A percentile compares a stretch with the other conserved stretches of the same genome.
phyloP scores from a whole-genome alignment of 1,139 yeast genomes.

The Debaryomyces udenii region DNA sequence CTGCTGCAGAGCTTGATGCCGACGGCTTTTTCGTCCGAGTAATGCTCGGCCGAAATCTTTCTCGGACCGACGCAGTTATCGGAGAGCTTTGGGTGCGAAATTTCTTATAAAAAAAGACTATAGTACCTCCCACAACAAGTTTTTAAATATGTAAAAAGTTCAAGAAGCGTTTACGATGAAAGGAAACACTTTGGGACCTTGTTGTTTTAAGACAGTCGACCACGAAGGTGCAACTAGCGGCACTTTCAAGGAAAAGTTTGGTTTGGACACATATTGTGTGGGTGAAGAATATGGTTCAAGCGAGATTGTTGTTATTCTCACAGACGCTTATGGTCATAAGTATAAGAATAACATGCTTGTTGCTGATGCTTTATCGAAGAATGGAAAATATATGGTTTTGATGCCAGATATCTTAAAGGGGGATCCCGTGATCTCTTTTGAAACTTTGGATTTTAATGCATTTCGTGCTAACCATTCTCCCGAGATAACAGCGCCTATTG shows the following conservation, averaged over 20 bases:
- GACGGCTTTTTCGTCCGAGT: too few relatives aligned
- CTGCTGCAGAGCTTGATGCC: too few relatives aligned
- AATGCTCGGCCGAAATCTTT: too few relatives aligned
- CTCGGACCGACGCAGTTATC: too few relatives aligned
- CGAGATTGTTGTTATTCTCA: constrained; percentile 57
- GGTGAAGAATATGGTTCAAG: constrained; percentile 49
- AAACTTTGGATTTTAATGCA: constrained; percentile 50
- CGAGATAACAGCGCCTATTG: constrained; percentile 43
- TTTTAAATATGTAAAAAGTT: too few relatives aligned
- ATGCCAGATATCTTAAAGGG: constrained; percentile 73
- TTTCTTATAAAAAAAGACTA: too few relatives aligned
- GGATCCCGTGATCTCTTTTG: constrained; percentile 48
- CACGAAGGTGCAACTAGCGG: constrained; percentile 61
- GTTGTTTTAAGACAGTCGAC: constrained; percentile 45
- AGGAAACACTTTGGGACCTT: constrained; percentile 20
- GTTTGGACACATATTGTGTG: constrained; percentile 57
- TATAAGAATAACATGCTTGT: constrained; percentile 58
- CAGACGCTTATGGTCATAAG: constrained; percentile 70
- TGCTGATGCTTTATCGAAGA: constrained; percentile 70
- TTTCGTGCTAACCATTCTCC: constrained; percentile 40
- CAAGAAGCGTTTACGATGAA: too few relatives aligned
- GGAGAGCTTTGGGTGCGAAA: too few relatives aligned
- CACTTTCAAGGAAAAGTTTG: constrained; percentile 40
- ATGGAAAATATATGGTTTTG: constrained; percentile 62
- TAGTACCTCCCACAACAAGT: too few relatives aligned